phyloP scores from a whole-genome alignment of 306 rosid genomes.

The Quercus agrifolia region DNA sequence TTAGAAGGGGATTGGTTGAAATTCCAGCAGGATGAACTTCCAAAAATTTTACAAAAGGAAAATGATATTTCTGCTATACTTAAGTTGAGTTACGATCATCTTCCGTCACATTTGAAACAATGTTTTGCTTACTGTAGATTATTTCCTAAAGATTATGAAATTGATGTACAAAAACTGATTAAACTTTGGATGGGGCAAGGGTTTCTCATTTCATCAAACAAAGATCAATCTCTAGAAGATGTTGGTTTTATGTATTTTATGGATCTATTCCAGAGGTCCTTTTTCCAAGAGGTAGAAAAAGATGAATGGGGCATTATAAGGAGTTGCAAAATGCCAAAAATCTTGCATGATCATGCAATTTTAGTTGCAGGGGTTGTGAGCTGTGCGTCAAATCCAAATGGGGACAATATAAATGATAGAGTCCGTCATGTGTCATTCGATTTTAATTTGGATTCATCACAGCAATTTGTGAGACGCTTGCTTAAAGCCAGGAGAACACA shows the following conservation, averaged over 20 bases:
- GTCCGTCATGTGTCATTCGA: not conserved
- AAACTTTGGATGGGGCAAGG: slow-evolving; percentile 1
- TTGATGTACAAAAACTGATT: slow-evolving; percentile 18
- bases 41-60: slow-evolving; percentile 15
- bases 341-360: too few relatives aligned
- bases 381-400: not conserved
- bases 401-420: not conserved
- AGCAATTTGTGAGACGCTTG: not conserved
- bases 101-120: slow-evolving; percentile 32
- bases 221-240: too few relatives aligned
- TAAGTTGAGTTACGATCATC: slow-evolving; percentile 22
- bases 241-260: too few relatives aligned
- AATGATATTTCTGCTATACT: slow-evolving; percentile 32
- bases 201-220: too few relatives aligned
- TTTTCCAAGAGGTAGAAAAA: too few relatives aligned
- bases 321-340: too few relatives aligned
- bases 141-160: slow-evolving; percentile 35
- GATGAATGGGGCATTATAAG: too few relatives aligned
- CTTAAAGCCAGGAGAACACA: not conserved
- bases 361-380: too few relatives aligned
- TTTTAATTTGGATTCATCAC: not conserved
- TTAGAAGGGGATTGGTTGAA: slow-evolving; percentile 30
- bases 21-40: slow-evolving; percentile 32
- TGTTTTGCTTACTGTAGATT: slow-evolving; percentile 43
- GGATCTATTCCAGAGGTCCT: too few relatives aligned